Evolutionary conservation across 2,329 filamentous ascomycete species (phyloP), one percentile per base, ranked within the genome.

Genomic region (Ophiognomonia clavigignenti-juglandacearum): DNA sequence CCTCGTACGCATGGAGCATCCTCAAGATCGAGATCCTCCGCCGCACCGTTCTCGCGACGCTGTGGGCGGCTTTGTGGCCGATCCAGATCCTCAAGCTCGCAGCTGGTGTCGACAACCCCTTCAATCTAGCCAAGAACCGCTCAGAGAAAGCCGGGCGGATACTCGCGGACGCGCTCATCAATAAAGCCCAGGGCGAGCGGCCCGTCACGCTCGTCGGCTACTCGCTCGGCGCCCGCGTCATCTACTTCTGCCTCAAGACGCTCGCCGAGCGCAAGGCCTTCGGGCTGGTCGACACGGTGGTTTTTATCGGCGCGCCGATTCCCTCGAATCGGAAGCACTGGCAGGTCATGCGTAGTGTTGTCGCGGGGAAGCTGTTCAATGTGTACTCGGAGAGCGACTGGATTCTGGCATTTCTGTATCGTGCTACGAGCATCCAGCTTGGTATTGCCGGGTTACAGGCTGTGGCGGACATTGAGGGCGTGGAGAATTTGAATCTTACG

Each of bases 341-440:
- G 91, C 77, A 83, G 37, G 73, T 80, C 31, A 80, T 95, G 55
- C 80, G 88, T 24, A 81, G 79, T 37, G 88, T 92, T 1, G 89
- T 95, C 1, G 80, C 84, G 2, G 90, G 91, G 3, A 79, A 86
- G 48, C 75, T 96, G 7, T 85, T 95, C 57, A 96, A 96, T 57
- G 88, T 92, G 8, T 96, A 85, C 66, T 92, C 88, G 2, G 82
- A 85, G 43, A 91, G 93, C 51, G 91, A 96, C 64, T 87, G 88
- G 59, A 82, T 96, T 26, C 80, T 96, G 1, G 90, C 82, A 1
- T 92, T 96, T 61, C 71, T 96, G 16, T 96, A 96, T 63, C 82
- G 91, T 37, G 85, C 88, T 3, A 89, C 86, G 34, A 90, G 84
- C 49, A 78, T 95, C 23, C 85, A 93, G 54, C 77, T 87, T 34